phyloP scores from a whole-genome alignment of 306 rosid species.

The Mimosa pudica region DNA sequence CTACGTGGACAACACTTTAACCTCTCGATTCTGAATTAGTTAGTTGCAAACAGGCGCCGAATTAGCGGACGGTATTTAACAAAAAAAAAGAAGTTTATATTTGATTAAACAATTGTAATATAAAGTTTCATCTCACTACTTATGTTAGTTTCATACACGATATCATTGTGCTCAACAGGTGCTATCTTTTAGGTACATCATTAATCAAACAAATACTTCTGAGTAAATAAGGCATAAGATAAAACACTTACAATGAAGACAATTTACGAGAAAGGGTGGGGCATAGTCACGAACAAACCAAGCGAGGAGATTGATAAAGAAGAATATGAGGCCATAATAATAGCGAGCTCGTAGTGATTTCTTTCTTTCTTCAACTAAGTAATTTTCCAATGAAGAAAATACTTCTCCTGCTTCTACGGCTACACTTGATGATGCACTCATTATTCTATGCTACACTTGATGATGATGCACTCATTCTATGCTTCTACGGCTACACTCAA shows the following conservation, averaged over 20 bases:
- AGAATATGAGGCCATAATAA: slow-evolving; percentile 62
- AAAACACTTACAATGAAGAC: slow-evolving; percentile 57
- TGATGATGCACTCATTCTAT: slow-evolving; percentile 40
- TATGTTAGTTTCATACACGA: no score
- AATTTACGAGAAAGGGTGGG: slow-evolving; percentile 50
- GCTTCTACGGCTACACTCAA: slow-evolving; percentile 35
- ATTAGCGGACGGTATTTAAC: no score
- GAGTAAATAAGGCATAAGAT: neutral
- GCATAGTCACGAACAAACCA: slow-evolving; percentile 94
- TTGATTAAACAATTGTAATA: no score
- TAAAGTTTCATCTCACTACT: no score
- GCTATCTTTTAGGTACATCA: no score
- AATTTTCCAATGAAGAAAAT: slow-evolving; percentile 39
- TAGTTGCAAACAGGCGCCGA: no score
- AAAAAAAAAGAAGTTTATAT: no score
- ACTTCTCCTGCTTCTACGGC: slow-evolving; percentile 30
- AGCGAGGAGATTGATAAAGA: slow-evolving; percentile 67
- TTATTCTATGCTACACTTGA: slow-evolving; percentile 47
- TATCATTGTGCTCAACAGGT: no score
- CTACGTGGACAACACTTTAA: no score
- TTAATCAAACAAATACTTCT: no score
- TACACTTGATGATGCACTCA: slow-evolving; percentile 48
- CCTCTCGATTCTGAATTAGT: no score
- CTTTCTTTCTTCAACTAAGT: slow-evolving; percentile 51
- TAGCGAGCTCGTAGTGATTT: slow-evolving; percentile 66